A percentile compares a stretch with the other conserved stretches of the same genome.
Evolutionary conservation across 1,284 basidiomycete species (phyloP).

Genomic region (Leccinum pachyderme): DNA sequence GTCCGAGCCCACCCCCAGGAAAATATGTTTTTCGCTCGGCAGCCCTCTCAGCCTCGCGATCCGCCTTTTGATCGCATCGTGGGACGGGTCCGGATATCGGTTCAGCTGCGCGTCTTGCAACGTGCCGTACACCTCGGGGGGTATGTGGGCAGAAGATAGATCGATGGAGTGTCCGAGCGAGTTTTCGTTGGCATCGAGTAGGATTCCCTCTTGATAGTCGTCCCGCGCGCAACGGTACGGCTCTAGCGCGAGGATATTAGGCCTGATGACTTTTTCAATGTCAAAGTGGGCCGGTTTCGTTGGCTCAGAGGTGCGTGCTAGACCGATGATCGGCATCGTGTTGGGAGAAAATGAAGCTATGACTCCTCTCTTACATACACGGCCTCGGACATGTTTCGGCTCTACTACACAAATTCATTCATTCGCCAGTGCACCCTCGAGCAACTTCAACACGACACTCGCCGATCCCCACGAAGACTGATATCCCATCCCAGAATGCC

Average conservation of each 20-base stretch:
- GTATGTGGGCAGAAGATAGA: constrained; percentile 22
- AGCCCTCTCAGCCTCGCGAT: constrained; percentile 74
- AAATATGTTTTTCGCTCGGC: constrained; percentile 71
- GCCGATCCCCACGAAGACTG: constrained; percentile 77
- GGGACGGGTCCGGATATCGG: constrained; percentile 85
- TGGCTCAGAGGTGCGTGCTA: constrained; percentile 41
- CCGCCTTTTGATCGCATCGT: constrained; percentile 75
- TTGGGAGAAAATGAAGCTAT: neutral
- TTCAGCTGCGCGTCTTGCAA: constrained; percentile 59
- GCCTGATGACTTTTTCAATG: constrained; percentile 82
- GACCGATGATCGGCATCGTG: constrained; percentile 48
- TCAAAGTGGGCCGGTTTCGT: constrained; percentile 74
- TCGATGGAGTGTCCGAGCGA: constrained; percentile 87
- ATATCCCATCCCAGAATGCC: constrained; percentile 65
- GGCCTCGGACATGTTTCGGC: too few relatives aligned
- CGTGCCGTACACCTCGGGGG: constrained; percentile 33
- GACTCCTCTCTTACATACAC: neutral
- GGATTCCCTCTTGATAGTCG: constrained; percentile 89
- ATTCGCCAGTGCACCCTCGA: constrained; percentile 43
- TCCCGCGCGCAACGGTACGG: constrained; percentile 97
- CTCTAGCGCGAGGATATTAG: constrained; percentile 89
- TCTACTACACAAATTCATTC: neutral
- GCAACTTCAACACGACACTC: constrained; percentile 49
- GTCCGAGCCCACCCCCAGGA: constrained; percentile 96
- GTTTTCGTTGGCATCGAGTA: constrained; percentile 99